Base-by-base conservation (phyloP, 2,329 filamentous ascomycete species). In the Claviceps arundinis region DNA sequence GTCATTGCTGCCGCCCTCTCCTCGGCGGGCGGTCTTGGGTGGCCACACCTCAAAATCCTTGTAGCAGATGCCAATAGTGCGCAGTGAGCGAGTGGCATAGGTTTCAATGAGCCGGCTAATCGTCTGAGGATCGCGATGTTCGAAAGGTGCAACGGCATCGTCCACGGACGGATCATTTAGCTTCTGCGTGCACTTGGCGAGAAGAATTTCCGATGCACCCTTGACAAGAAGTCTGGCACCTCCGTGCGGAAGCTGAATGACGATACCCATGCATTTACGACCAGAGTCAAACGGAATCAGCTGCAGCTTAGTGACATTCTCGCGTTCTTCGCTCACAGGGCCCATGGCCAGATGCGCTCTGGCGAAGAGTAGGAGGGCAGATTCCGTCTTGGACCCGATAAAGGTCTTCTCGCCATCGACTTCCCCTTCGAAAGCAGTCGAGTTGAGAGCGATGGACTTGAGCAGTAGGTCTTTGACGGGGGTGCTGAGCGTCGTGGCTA, bases 31-130 rank as follows among this genome's bases (percentile, higher is more conserved):
- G 47, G 77, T 75, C 55, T 73, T 77, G 4, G 89, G 89, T 37
- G 90, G 89, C 89, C 89, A 95, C 50, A 79, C 77, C 24, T 87
- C 79, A 58, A 93, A 95, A 60, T 95, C 89, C 52, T 82, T 84
- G 68, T 89, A 94, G 50, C 89, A 75, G 56, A 95, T 77, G 44
- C 84, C 87, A 59, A 95, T 94, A 1, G 89, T 94, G 56, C 89
- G 81, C 37, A 95, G 75, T 7, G 89, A 94, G 17, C 84, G 78
- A 26, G 78, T 81, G 9, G 89, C 89, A 63, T 95, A 95, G 47
- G 75, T 78, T 56, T 83, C 80, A 59, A 95, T 94, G 47, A 89
- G 73, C 22, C 74, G 70, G 57, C 79, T 77, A 56, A 95, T 64
- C 7, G 69, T 75, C 55, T 76, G 68, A 50, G 72, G 71, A 57